Percentiles rank a stretch among this genome's conserved stretches.
phyloP scores from a whole-genome alignment of 2,329 filamentous ascomycete species.

The Aureobasidium pullulans region DNA sequence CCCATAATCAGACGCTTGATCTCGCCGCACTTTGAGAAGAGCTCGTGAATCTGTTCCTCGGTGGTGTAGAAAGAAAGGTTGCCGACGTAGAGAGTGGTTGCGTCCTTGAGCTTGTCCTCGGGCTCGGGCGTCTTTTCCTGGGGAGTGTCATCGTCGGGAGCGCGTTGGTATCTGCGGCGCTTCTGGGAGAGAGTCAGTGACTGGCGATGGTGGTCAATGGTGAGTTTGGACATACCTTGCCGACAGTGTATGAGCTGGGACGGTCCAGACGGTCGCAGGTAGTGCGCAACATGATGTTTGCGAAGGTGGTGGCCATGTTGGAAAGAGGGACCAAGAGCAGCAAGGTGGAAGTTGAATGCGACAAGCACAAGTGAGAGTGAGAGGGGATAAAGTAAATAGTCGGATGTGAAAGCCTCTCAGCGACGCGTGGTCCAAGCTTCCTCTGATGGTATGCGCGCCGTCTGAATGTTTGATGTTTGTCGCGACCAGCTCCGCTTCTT shows the following conservation, averaged over 20 bases:
- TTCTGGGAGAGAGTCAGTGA: conserved; percentile 49
- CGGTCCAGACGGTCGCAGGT: conserved; percentile 90
- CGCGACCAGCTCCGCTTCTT: not conserved
- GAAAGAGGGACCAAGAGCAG: not conserved
- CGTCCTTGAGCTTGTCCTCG: conserved; percentile 74
- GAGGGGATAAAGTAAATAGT: not conserved
- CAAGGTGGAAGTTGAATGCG: not conserved
- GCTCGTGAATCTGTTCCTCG: conserved; percentile 95
- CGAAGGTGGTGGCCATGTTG: not conserved
- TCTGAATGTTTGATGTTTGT: not conserved
- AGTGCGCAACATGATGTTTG: conserved; percentile 38
- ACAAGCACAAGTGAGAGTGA: not conserved
- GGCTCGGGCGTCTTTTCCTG: conserved; percentile 47
- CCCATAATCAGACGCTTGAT: conserved; percentile 98
- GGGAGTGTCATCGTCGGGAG: conserved; percentile 40
- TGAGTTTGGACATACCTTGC: conserved; percentile 53
- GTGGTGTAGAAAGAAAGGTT: conserved; percentile 98
- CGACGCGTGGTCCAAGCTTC: conserved; percentile 2
- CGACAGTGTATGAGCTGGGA: conserved; percentile 87
- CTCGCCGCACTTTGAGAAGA: conserved; percentile 63
- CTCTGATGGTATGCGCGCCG: not conserved
- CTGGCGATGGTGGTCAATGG: conserved; percentile 6
- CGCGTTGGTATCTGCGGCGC: conserved; percentile 54
- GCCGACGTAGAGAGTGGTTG: conserved; percentile 93
- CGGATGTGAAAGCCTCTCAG: not conserved